Evolutionary conservation across 352 stramenopile genomes (phyloP), one percentile per base, ranked within the genome.

Genomic region (Globisporangium ultimum): DNA sequence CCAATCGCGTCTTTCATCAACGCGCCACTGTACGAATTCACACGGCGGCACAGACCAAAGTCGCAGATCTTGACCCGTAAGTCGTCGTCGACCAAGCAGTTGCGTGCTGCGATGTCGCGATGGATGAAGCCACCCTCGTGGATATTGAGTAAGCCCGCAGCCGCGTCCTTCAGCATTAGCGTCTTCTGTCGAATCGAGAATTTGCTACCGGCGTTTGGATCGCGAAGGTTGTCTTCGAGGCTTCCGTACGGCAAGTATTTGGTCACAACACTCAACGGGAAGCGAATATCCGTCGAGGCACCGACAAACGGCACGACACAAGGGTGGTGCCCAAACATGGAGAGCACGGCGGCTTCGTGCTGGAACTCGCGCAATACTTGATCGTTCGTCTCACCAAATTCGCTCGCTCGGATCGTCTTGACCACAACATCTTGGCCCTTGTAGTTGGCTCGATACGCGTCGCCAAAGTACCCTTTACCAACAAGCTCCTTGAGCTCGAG

Each of bases 91-190:
- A 93, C 78, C 5, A 93, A 65, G 52, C 84, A 93, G 62, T 93
- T 93, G 9, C 84, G 76, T 6, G 82, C 84, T 5, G 82, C 84
- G 32, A 93, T 78, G 43, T 93, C 84, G 34, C 84, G 80, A 52
- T 93, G 84, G 46, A 93, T 88, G 34, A 93, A 91, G 21, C 81
- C 82, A 60, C 84, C 84, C 81, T 93, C 78, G 58, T 93, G 84
- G 50, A 93, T 88, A 46, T 92, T 93, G n/a, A 91, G 71, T 18
- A 93, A 40, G 0, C 84, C 84, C 0, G 78, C 76, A 15, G 84
- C 84, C 12, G 82, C 84, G 50, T 93, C 84, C 55, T 83, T 84
- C 9, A 91, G 63, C 74, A 93, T 88, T 17, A 66, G 55, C 17
- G 76, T 87, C 28, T 83, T 82, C 54, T 89, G 69, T 5, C 63